Base-by-base conservation (phyloP, 306 rosid genomes). In the Cyamopsis tetragonoloba region DNA sequence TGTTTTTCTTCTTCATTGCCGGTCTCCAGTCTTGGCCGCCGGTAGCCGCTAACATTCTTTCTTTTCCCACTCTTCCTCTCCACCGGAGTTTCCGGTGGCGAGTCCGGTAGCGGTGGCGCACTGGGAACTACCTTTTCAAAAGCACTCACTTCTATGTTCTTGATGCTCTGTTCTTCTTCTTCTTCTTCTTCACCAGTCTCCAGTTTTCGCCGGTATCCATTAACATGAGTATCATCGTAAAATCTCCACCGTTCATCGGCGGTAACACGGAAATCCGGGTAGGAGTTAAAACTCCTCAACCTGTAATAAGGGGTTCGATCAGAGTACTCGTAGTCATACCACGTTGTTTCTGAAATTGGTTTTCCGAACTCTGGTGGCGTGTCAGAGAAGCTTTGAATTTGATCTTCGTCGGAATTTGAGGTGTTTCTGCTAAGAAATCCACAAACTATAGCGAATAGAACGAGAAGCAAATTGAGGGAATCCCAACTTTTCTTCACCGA, bases 371-470 rank as follows among this genome's bases (percentile, higher is more conserved):
- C 65, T 69, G 38, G 70, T 6, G 58, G 6, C 5, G 64, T 43
- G 51, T 66, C 72, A 3, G 81, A 71, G 47, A 73, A 43, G 38
- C 47, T 81, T 22, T 30, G 65, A 76, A 76, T 79, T 53, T 75
- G 75, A 27, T 73, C 55, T 41, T 72, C 73, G 24, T 71, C 50
- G 31, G 19, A n/a, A n/a, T n/a, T 70, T 46, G 70, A 5, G 46
- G 6, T 77, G 53, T 67, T 86, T 51, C 82, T 74, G 66, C 88
- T 67, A 13, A 93, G 93, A 71, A 93, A 89, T 15, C 84, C 96
- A 15, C 98, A 93, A 32, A 88, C 68, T 64, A 93, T 77, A 79
- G 97, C 98, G 38, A 93, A 93, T 55, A 93, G 83, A 48, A 93
- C 95, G 0, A 93, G 93, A 3, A 93, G 60, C 2, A 89, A 18